Conservation (phyloP, 345 rosid genomes). For the Gossypium ekmanianum region DNA sequence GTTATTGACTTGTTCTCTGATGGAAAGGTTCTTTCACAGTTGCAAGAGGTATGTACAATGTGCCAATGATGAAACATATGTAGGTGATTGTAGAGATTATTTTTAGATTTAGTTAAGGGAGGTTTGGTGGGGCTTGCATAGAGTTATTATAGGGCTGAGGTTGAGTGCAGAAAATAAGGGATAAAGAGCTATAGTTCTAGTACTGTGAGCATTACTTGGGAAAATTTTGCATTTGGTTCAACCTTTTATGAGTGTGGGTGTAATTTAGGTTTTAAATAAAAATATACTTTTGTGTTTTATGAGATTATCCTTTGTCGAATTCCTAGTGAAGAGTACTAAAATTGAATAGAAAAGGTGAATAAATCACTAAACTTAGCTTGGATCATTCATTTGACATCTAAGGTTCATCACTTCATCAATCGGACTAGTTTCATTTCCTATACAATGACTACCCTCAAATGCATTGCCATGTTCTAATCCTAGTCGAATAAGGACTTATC, state of each 20-base stretch:
- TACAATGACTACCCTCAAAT: not conserved
- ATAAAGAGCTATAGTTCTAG: not conserved
- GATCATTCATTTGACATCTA: not conserved
- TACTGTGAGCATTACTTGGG: not conserved
- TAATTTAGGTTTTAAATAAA: not conserved
- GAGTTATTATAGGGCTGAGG: slow-evolving; percentile 10
- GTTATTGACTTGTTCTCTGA: slow-evolving; percentile 64
- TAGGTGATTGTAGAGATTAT: not conserved
- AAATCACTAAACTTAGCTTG: not conserved
- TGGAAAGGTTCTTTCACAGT: slow-evolving; percentile 63
- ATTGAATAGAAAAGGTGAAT: not conserved
- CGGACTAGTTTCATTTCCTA: not conserved
- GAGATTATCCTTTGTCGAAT: not conserved
- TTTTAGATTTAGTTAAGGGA: not conserved
- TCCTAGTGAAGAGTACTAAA: not conserved
- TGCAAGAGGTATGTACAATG: slow-evolving; percentile 51
- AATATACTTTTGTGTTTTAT: not conserved
- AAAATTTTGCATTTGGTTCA: not conserved
- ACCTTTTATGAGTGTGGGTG: not conserved
- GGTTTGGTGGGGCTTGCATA: not conserved
- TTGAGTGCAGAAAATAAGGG: not conserved
- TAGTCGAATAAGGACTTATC: not conserved
- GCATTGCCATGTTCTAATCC: not conserved
- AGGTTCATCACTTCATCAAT: not conserved
- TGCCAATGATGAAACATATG: not conserved